Conservation (phyloP, 768 basidiomycete genomes). For the Holtermannia corniformis region DNA sequence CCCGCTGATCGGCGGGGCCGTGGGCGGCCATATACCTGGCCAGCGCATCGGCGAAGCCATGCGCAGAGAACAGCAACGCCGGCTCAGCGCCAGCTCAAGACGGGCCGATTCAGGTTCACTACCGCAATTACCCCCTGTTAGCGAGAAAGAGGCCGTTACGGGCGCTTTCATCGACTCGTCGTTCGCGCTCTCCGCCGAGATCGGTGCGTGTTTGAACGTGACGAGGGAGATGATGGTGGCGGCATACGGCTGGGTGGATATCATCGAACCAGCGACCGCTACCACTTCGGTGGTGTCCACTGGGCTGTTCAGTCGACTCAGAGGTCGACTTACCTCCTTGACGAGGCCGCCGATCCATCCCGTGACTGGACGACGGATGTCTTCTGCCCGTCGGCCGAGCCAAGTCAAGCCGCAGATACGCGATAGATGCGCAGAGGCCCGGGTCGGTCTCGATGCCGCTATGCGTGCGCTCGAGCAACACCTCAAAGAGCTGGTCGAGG, state of each 20-base stretch:
- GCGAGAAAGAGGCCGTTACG: background rate
- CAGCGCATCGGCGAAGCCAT: slow-evolving; percentile 28
- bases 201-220: background rate
- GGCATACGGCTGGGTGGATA: background rate
- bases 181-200: background rate
- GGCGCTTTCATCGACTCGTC: background rate
- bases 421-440: background rate
- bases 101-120: background rate
- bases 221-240: background rate
- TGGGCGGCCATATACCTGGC: slow-evolving; percentile 24
- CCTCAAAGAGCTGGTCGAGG: slow-evolving; percentile 5
- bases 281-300: background rate
- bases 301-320: background rate
- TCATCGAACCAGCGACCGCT: background rate
- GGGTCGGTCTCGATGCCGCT: slow-evolving; percentile 1
- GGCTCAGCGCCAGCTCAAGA: background rate
- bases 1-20: slow-evolving; percentile 21
- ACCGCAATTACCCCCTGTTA: background rate
- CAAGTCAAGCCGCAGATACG: too few species aligned
- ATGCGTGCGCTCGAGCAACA: slow-evolving; percentile 2
- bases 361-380: background rate
- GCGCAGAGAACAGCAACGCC: background rate
- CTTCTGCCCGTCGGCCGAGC: background rate
- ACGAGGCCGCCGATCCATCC: background rate
- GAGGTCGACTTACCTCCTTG: background rate